Evolutionary conservation across 495 filamentous ascomycete genomes (phyloP), one percentile per base, ranked within the genome.

Genomic region (Trichoderma reesei): DNA sequence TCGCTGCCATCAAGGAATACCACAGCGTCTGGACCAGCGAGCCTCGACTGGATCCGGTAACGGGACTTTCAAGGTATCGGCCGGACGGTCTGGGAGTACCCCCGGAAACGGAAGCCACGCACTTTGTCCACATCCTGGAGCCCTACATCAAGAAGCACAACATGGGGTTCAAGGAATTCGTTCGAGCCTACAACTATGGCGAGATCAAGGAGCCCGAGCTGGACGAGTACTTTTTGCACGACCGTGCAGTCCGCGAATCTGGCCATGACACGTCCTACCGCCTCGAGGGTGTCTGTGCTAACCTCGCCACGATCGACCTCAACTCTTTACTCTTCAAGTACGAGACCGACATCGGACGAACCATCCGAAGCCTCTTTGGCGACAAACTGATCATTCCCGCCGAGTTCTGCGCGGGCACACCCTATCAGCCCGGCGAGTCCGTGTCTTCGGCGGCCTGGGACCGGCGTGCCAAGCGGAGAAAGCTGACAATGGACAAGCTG

Each of bases 1-100:
- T 96, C 9, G 94, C 94, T 6, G 95, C 92, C 3, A 96, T 97
- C 74, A 98, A 97, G 73, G 94, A 98, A 68, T 98, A 98, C 73
- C 82, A 95, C 74, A 90, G 81, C 60, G 90, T 96, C 11, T 98
- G 94, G 94, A 90, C 85, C 74, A 76, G 86, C 7, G 80, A 84
- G 59, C 94, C 94, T 13, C 86, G 94, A 31, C 77, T 88, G 38
- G 94, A 98, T 71, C 84, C 81, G 0, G 83, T 80, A 13, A 88
- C 90, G 20, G 91, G 91, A n/a, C 81, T 98, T 3, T 95, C 91
- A 1, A 81, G 91, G 65, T 98, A 98, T 73, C 85, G 91, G 37
- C 91, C 94, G 1, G 85, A 91, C 71, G 92, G 94, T n/a, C 73
- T 85, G 26, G 94, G 94, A 10, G 90, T 98, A 41, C 94, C 94